Conservation (phyloP, 495 filamentous ascomycete species). For the Hypoxylon cercidicola region DNA sequence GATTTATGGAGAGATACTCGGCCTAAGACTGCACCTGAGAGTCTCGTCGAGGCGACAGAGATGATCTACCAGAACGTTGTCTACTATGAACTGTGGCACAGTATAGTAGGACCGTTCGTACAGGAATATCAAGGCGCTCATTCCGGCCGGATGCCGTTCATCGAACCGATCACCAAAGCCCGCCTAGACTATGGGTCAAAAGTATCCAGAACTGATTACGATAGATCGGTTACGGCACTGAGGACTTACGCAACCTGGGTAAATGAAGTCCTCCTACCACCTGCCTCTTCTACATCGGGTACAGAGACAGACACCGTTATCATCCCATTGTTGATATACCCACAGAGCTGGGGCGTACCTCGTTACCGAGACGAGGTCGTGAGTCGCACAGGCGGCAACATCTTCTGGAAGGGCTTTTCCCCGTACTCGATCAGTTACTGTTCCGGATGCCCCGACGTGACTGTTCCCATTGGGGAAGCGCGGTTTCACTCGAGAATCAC, state of each 20-base stretch:
- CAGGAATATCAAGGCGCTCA: slow-evolving; percentile 48
- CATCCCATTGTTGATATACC: slow-evolving; percentile 37
- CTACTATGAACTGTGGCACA: slow-evolving; percentile 39
- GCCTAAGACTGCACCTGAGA: slow-evolving; percentile 25
- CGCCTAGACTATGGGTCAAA: slow-evolving; percentile 34
- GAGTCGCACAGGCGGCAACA: slow-evolving; percentile 11
- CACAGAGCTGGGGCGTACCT: slow-evolving; percentile 34
- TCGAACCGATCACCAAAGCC: slow-evolving; percentile 43
- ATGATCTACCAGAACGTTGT: slow-evolving; percentile 46
- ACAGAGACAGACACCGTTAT: not conserved
- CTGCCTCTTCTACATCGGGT: slow-evolving; percentile 1
- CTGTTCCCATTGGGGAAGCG: slow-evolving; percentile 58
- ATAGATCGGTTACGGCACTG: slow-evolving; percentile 11
- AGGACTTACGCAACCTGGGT: slow-evolving; percentile 31
- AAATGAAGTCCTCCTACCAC: slow-evolving; percentile 22
- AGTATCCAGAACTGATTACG: slow-evolving; percentile 11
- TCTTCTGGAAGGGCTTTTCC: slow-evolving; percentile 34
- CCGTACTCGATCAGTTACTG: slow-evolving; percentile 38
- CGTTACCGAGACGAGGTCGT: slow-evolving; percentile 31
- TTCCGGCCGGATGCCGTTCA: slow-evolving; percentile 47
- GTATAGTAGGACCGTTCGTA: slow-evolving; percentile 49
- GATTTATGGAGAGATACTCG: slow-evolving; percentile 33
- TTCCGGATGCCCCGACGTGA: slow-evolving; percentile 37
- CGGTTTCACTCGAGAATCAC: slow-evolving; percentile 64
- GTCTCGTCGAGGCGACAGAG: slow-evolving; percentile 37